A percentile compares a stretch with the other conserved stretches of the same genome.
Conservation (phyloP, 345 rosid species). For the Acer saccharum region DNA sequence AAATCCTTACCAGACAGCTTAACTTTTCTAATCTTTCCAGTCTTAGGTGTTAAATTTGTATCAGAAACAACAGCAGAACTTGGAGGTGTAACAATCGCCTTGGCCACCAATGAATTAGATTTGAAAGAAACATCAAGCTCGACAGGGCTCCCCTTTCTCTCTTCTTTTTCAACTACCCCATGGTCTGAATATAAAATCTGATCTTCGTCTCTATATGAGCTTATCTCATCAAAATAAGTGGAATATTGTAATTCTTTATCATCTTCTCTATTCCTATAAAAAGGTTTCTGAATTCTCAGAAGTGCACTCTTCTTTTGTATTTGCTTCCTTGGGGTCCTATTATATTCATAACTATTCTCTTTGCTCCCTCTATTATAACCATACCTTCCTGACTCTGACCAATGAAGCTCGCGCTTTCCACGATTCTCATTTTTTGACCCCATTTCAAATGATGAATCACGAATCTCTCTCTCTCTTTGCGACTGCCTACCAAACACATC, state of each 20-base stretch:
- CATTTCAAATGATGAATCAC: slow-evolving; percentile 29
- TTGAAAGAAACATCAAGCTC: slow-evolving; percentile 90
- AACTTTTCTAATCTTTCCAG: slow-evolving; percentile 52
- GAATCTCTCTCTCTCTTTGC: slow-evolving; percentile 31
- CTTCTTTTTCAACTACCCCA: slow-evolving; percentile 40
- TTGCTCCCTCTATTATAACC: slow-evolving; percentile 44
- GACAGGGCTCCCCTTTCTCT: slow-evolving; percentile 55
- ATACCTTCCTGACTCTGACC: slow-evolving; percentile 41
- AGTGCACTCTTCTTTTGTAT: slow-evolving; percentile 83
- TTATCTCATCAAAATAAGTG: slow-evolving; percentile 40
- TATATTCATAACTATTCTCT: slow-evolving; percentile 51
- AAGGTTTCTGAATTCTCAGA: slow-evolving; percentile 71
- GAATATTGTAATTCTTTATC: slow-evolving; percentile 43
- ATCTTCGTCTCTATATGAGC: slow-evolving; percentile 54
- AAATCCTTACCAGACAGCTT: slow-evolving; percentile 33
- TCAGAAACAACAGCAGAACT: slow-evolving; percentile 34
- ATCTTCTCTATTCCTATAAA: slow-evolving; percentile 52
- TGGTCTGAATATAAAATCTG: slow-evolving; percentile 35
- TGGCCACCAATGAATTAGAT: slow-evolving; percentile 80
- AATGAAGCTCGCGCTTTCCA: slow-evolving; percentile 44
- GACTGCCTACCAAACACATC: slow-evolving; percentile 36
- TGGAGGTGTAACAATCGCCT: slow-evolving; percentile 53
- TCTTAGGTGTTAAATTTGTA: slow-evolving; percentile 44
- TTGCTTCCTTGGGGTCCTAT: slow-evolving; percentile 58
- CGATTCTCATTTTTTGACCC: slow-evolving; percentile 22